Base-by-base conservation (phyloP, 2,329 filamentous ascomycete species). In the Ceratocystis variospora region DNA sequence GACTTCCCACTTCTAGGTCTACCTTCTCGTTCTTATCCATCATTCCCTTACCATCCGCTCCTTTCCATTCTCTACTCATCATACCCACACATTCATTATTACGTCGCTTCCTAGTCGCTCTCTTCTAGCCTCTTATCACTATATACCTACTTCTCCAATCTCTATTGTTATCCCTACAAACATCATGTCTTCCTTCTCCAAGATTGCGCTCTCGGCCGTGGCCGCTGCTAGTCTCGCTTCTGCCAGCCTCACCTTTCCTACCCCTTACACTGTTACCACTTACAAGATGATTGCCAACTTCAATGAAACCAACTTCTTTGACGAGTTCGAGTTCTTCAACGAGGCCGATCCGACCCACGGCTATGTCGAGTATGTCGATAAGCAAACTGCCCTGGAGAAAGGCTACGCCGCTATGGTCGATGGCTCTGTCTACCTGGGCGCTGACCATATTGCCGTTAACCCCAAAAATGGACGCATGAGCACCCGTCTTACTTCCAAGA, bases 321-420 rank as follows among this genome's bases (percentile, higher is more conserved):
- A 77, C n/a, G 74, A 76, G 64, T 84, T 84, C 71, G 76, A 79
- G 67, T 86, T 86, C 75, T 85, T 80, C 74, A 76, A 73, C 63
- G 75, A 73, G 2, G 67, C 75, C 0, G 90, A 94, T 71, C 89
- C 89, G 0, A 94, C 89, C 1, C 71, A 85, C 69, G 90, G 89
- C 37, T 90, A 85, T 71, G 89, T 94, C 70, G 76, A 83, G 68
- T 94, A 91, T 71, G 80, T 85, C 65, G 77, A 82, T 69, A 78
- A 80, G 63, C 66, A 73, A 17, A 81, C 80, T 1, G 88, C 89
- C 65, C 80, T 81, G 68, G 72, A 73, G 19, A 73, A 76, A 45
- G 80, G 80, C n/a, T 79, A 91, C 7, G 84, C 86, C 69, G 81
- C 81, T 68, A 82, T 79, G 69, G 73, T 78, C 62, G 76, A 81